Evolutionary conservation across 495 filamentous ascomycete genomes (phyloP).

Genomic region (Sphaerosporella brunnea): DNA sequence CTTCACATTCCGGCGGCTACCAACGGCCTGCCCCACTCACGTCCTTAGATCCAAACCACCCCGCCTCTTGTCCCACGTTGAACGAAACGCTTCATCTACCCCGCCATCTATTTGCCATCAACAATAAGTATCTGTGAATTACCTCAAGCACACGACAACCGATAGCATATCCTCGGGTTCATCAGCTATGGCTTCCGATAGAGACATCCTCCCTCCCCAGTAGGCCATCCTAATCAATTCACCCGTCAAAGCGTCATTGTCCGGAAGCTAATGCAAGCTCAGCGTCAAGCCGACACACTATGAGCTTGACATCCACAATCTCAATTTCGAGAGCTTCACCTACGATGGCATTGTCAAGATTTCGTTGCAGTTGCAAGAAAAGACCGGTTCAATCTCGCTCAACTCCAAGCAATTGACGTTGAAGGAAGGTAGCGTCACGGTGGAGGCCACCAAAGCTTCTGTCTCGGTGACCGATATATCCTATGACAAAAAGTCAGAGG

Average conservation of each 20-base stretch:
- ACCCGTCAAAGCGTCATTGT: slow-evolving; percentile 1
- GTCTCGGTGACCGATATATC: slow-evolving; percentile 46
- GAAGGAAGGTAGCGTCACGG: slow-evolving; percentile 11
- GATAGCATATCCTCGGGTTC: too few species aligned
- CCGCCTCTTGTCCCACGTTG: slow-evolving; percentile 2
- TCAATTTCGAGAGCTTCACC: slow-evolving; percentile 57
- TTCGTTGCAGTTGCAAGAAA: slow-evolving; percentile 24
- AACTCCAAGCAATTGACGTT: slow-evolving; percentile 23
- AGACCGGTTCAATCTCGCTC: slow-evolving; percentile 11
- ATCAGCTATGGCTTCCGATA: slow-evolving; percentile 24
- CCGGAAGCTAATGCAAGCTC: too few species aligned
- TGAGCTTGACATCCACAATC: slow-evolving; percentile 56
- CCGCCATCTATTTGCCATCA: neutral
- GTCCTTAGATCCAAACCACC: too few species aligned
- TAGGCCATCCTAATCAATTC: slow-evolving; percentile 12
- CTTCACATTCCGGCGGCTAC: too few species aligned
- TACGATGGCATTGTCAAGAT: slow-evolving; percentile 67
- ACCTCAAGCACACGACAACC: slow-evolving; percentile 1
- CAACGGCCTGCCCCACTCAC: neutral
- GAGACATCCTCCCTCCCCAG: slow-evolving; percentile 38
- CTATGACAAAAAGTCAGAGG: slow-evolving; percentile 54
- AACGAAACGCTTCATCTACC: neutral
- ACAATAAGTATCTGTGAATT: too few species aligned
- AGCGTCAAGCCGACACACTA: slow-evolving; percentile 77
- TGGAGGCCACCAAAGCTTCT: slow-evolving; percentile 13